phyloP scores from a whole-genome alignment of 306 rosid species.

The Clitoria ternatea region DNA sequence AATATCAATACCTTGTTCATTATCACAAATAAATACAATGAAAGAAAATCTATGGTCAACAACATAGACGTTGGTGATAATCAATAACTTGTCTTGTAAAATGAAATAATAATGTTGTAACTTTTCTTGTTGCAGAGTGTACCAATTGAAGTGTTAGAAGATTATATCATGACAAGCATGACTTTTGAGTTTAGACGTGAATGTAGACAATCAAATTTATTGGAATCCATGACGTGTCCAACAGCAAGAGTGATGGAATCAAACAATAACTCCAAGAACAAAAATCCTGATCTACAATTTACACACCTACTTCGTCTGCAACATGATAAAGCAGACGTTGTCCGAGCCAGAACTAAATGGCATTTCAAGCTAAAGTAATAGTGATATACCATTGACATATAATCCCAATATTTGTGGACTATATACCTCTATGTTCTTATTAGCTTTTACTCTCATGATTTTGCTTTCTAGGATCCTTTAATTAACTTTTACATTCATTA shows the following conservation, averaged over 20 bases:
- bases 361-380: constrained; percentile 20
- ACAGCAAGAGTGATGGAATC: constrained; percentile 31
- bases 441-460: not conserved
- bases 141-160: constrained; percentile 56
- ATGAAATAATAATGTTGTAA: not conserved
- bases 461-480: not conserved
- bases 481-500: no score
- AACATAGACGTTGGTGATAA: not conserved
- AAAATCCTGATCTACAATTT: constrained; percentile 43
- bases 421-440: constrained; percentile 9
- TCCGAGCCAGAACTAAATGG: constrained; percentile 81
- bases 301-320: constrained; percentile 84
- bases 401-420: no score
- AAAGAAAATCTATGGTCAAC: no score
- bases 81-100: not conserved
- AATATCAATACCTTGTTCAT: no score
- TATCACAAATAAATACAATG: no score
- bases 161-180: constrained; percentile 56
- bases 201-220: constrained; percentile 61
- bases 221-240: constrained; percentile 69
- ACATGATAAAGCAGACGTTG: constrained; percentile 51
- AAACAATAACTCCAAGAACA: constrained; percentile 28
- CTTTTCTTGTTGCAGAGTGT: constrained; percentile 50
- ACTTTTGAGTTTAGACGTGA: constrained; percentile 78
- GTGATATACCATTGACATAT: no score